These are phyloP conservation scores for Candida sojae DNA, from an alignment of 1,139 yeast species.

Conservation along the genomic window DNA sequence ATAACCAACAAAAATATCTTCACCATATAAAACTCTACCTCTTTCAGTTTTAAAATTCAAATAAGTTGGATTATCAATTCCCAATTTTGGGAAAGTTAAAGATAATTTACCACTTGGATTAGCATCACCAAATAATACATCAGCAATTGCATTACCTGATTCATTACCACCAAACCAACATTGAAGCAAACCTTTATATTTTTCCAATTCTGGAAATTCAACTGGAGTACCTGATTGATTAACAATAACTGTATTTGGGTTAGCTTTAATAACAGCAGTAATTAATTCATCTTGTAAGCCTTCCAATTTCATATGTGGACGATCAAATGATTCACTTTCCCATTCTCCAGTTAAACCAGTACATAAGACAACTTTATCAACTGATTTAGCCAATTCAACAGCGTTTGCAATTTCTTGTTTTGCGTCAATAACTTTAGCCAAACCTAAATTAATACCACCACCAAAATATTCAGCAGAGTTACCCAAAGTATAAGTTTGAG, in stretches of 20 bases:
- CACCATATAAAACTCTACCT: conserved; percentile 58
- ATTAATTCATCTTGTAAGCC: conserved; percentile 50
- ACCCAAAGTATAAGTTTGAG: conserved; percentile 38
- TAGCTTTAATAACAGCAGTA: conserved; percentile 45
- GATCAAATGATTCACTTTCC: conserved; percentile 38
- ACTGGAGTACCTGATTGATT: conserved; percentile 69
- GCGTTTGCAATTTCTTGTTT: conserved; percentile 25
- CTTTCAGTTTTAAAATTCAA: conserved; percentile 36
- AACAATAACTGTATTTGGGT: conserved; percentile 54
- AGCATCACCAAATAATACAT: conserved; percentile 25
- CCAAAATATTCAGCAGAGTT: conserved; percentile 20
- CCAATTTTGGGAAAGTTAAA: conserved; percentile 46
- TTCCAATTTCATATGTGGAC: conserved; percentile 41
- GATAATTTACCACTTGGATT: conserved; percentile 33
- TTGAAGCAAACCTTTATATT: conserved; percentile 51
- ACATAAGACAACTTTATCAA: conserved; percentile 42
- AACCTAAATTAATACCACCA: conserved; percentile 35
- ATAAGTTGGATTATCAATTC: conserved; percentile 47
- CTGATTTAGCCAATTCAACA: conserved; percentile 27
- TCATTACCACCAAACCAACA: conserved; percentile 44
- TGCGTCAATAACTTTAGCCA: conserved; percentile 20
- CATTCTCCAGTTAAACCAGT: conserved; percentile 40
- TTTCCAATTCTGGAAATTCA: conserved; percentile 48
- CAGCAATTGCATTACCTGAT: conserved; percentile 26
- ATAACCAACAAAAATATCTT: conserved; percentile 62